phyloP scores from a whole-genome alignment of 169 alveolate genomes.

The Plasmodium reichenowi region DNA sequence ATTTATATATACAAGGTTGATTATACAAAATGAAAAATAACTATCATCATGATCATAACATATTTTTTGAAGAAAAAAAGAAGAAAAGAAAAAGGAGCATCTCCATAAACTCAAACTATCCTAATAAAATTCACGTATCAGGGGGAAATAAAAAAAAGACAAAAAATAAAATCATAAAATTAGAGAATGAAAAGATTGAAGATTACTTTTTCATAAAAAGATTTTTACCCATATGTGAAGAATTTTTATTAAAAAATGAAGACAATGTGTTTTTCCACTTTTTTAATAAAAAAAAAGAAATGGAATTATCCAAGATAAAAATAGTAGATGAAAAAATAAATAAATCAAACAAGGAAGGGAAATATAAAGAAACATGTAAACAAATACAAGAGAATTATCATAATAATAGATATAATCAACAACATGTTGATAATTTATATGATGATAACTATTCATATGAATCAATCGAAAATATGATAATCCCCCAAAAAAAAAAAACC shows the following conservation, averaged over 20 bases:
- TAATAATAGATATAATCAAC: neutral
- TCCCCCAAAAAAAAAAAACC: no score
- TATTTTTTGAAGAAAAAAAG: neutral
- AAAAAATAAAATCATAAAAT: conserved; percentile 37
- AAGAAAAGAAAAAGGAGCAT: neutral
- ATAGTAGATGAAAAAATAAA: neutral
- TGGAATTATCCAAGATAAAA: neutral
- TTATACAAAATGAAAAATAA: neutral
- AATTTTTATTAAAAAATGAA: conserved; percentile 39
- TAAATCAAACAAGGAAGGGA: neutral
- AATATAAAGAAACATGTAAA: neutral
- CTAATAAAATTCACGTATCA: neutral
- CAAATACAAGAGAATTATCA: neutral
- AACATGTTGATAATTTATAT: neutral
- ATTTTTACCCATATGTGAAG: conserved; percentile 75
- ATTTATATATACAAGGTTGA: neutral
- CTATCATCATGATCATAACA: no score
- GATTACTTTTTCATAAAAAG: conserved; percentile 37
- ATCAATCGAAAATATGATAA: no score
- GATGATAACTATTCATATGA: neutral
- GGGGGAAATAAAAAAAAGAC: neutral
- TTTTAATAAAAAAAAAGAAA: neutral
- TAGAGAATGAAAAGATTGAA: conserved; percentile 37
- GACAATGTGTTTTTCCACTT: conserved; percentile 6
- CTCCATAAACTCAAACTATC: neutral